Base-by-base conservation (phyloP, 192 early-diverging fungal genomes). In the Dissophora ornata region DNA sequence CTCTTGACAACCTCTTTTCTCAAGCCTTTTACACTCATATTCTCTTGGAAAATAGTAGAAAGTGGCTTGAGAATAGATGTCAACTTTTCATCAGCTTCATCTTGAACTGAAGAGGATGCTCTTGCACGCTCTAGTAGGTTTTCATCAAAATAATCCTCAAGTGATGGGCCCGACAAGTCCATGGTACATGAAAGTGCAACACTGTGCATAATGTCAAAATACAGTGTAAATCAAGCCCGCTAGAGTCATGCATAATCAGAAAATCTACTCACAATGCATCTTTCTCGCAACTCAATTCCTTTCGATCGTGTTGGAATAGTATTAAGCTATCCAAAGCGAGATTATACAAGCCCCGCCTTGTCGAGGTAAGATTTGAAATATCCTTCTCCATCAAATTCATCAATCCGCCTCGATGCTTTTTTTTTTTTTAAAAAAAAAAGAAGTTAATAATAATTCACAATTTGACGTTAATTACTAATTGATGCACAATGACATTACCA, bases 121-220 rank as follows among this genome's bases (percentile, higher is more conserved):
- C 19, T 46, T 6, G 44, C 44, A 12, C 44, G 44, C 18, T 46
- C 18, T 46, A 46, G 18, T 12, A 50, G 21, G 26, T 50, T 24
- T 24, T 50, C 48, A 19, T 50, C 48, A 24, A 50, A 50, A 28
- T 26, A 50, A 15, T 28, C 25, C 26, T 50, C 22, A 26, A 50
- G 48, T 28, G 21, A 26, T 15, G 48, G 48, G 26, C 48, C 25
- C 21, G 48, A 19, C 15, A 50, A 50, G 48, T 50, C 19, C 48
- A 50, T 26, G 6, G 48, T 50, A 24, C 48, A 50, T 26, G 48
- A 28, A 50, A 50, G 48, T 26, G 48, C 48, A 50, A 50, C 25
- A 50, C 48, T 50, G 48, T 28, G 26, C 9, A 50, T 22, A 26
- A 50, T 50, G 10, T 50, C 26, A 50, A 24, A 50, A 26, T 5